phyloP scores from a whole-genome alignment of 148 eudicot genomes.

The Rhododendron kiyosumense region DNA sequence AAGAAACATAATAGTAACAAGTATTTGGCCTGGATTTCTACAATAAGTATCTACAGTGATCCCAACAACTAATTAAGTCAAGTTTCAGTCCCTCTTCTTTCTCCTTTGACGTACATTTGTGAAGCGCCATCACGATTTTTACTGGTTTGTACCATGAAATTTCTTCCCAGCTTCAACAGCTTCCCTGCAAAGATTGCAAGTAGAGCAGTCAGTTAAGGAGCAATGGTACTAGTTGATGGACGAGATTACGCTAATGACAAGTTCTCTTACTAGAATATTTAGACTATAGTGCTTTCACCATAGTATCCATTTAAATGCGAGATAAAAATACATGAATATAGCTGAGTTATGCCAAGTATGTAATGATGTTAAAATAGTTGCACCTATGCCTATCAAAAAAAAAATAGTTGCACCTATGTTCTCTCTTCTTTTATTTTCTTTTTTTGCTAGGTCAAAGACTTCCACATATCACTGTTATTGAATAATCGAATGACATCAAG shows the following conservation, averaged over 20 bases:
- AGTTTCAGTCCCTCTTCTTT: not conserved
- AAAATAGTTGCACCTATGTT: not conserved
- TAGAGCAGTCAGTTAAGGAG: not conserved
- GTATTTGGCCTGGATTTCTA: not conserved
- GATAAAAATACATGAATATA: not conserved
- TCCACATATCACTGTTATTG: not conserved
- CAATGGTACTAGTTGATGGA: not conserved
- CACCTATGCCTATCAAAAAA: too few species aligned
- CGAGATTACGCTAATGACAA: not conserved
- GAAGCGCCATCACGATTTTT: constrained; percentile 20
- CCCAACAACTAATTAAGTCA: not conserved
- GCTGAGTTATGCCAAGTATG: too few species aligned
- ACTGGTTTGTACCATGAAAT: constrained; percentile 41
- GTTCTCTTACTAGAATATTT: not conserved
- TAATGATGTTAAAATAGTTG: not conserved
- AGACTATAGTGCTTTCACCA: not conserved
- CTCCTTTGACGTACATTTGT: not conserved
- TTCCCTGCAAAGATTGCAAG: constrained; percentile 48
- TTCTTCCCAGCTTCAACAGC: constrained; percentile 91
- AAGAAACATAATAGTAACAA: too few species aligned
- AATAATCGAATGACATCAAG: not conserved
- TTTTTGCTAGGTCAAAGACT: not conserved
- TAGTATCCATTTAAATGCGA: not conserved
- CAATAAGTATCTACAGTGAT: too few species aligned
- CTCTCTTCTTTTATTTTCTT: not conserved